Conservation (phyloP, 208 protist species). For the Trypanosoma rangeli region DNA sequence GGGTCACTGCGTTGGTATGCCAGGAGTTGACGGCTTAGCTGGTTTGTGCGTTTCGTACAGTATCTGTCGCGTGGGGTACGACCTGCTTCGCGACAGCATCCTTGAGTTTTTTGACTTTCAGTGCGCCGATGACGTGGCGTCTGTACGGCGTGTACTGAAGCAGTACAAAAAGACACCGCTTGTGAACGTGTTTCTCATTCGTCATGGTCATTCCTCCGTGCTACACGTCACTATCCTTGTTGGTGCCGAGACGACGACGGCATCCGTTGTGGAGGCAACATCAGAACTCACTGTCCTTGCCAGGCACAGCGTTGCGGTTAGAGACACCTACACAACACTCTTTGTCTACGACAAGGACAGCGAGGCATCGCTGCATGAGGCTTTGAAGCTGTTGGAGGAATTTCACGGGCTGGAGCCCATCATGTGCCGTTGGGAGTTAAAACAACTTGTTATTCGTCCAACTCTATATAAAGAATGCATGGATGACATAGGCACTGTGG, state of each 20-base stretch:
- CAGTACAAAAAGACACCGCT: slow-evolving; percentile 50
- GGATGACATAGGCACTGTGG: slow-evolving; percentile 60
- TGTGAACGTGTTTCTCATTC: slow-evolving; percentile 84
- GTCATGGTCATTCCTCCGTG: slow-evolving; percentile 79
- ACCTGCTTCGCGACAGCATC: slow-evolving; percentile 52
- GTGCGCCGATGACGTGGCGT: slow-evolving; percentile 57
- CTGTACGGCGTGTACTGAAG: slow-evolving; percentile 64
- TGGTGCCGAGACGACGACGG: slow-evolving; percentile 34
- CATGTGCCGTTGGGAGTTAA: slow-evolving; percentile 65
- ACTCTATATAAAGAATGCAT: slow-evolving; percentile 43
- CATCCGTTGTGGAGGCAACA: slow-evolving; percentile 36
- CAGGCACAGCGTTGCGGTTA: slow-evolving; percentile 39
- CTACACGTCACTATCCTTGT: slow-evolving; percentile 77
- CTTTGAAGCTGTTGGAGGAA: slow-evolving; percentile 32
- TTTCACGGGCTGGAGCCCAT: slow-evolving; percentile 64
- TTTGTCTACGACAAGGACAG: slow-evolving; percentile 14
- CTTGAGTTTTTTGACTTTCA: slow-evolving; percentile 90
- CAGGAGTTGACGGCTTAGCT: slow-evolving; percentile 75
- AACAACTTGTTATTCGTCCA: slow-evolving; percentile 29
- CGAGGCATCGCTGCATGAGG: slow-evolving; percentile 9
- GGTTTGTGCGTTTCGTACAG: slow-evolving; percentile 75
- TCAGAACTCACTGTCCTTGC: slow-evolving; percentile 59
- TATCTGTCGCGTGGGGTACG: slow-evolving; percentile 82
- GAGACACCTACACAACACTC: slow-evolving; percentile 57
- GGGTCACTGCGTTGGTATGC: slow-evolving; percentile 66